Base-by-base conservation (phyloP, 805 yeast species). In the Wickerhamomyces pijperi region DNA sequence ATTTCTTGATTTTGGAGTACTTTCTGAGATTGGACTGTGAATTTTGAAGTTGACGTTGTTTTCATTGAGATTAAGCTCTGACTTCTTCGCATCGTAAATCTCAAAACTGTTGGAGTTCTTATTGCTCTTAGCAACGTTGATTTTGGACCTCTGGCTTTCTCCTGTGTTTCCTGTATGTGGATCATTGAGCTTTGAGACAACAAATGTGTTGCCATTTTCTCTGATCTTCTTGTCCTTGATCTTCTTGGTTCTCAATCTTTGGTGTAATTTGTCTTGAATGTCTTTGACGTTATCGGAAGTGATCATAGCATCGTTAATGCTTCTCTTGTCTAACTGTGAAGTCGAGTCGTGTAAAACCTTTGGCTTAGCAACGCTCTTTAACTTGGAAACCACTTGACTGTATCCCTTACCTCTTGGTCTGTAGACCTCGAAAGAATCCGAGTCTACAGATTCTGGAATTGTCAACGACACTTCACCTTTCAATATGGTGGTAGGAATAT, bases 361-460 rank as follows among this genome's bases (percentile, higher is more conserved):
- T 35, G 28, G 25, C 34, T 20, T 23, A 20, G 17, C 28, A 29
- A 21, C 14, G 18, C 16, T 38, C 13, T 32, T 41, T 15, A 20
- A 16, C 4, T 32, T 33, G 3, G 40, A 19, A 13, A 39, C 32
- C 14, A 47, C 46, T 32, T 32, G 60, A 40, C 45, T 42, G 46
- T 38, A 58, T 39, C 34, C 50, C 43, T 44, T 55, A 42, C 32
- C 28, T 32, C 45, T 42, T 33, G 46, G 48, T 29, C 36, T 42
- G 17, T 19, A 33, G 9, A 16, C 20, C 9, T 28, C 39, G 13
- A 25, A 25, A 7, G 29, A 25, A 25, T 25, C n/a, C 5, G 29
- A 8, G 8, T 19, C n/a, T n/a, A n/a, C 18, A 11, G 35, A 19
- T 11, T 25, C 37, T n/a, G n/a, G n/a, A n/a, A n/a, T n/a, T n/a